Percentiles rank a stretch among this genome's conserved stretches.
Conservation (phyloP, 345 rosid genomes). For the Microthlaspi erraticum region DNA sequence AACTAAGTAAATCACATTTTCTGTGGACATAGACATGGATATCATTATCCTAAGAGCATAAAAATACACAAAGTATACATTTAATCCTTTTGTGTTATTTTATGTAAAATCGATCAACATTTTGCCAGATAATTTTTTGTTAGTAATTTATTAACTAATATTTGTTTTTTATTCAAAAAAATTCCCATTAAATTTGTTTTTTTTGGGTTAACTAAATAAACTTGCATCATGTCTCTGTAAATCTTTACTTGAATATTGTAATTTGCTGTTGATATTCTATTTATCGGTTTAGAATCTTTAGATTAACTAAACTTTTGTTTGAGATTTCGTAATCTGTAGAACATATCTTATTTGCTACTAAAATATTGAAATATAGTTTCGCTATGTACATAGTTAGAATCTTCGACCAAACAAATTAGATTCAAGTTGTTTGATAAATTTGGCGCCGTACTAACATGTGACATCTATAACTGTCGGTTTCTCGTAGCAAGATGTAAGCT, state of each 20-base stretch:
- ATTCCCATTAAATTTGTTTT: too few relatives aligned
- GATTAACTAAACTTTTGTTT: not conserved
- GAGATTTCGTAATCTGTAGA: not conserved
- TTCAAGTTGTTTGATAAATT: not conserved
- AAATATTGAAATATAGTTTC: not conserved
- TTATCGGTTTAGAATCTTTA: not conserved
- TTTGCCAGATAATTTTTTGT: too few relatives aligned
- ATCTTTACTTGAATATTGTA: not conserved
- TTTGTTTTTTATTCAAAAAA: too few relatives aligned
- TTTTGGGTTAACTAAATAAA: too few relatives aligned
- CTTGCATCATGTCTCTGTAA: not conserved
- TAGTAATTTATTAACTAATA: not conserved
- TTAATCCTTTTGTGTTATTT: too few relatives aligned
- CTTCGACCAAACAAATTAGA: not conserved
- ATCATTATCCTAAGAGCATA: too few relatives aligned
- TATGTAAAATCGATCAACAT: not conserved
- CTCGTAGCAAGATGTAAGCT: constrained; percentile 15
- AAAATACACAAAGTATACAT: too few relatives aligned
- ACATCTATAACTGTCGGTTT: constrained; percentile 29
- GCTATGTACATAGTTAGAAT: not conserved
- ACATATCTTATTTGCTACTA: not conserved
- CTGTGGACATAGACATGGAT: too few relatives aligned
- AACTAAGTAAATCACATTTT: too few relatives aligned
- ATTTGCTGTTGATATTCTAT: not conserved
- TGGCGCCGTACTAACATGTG: constrained; percentile 12